Percentiles rank a stretch among this genome's conserved stretches.
Conservation (phyloP, 1,284 basidiomycete species). For the Vanrija humicola region DNA sequence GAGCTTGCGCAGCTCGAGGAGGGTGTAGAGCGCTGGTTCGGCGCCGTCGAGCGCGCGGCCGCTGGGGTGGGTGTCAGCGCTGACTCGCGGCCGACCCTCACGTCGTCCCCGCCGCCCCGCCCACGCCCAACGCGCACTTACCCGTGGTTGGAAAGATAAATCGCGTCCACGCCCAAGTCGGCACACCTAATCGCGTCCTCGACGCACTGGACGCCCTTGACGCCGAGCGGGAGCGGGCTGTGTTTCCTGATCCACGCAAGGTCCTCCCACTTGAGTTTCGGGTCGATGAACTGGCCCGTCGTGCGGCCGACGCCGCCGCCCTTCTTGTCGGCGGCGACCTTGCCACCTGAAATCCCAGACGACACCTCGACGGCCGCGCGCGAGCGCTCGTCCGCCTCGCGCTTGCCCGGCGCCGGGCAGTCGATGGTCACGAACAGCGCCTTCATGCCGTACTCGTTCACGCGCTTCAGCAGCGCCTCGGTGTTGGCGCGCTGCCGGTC, state of each 20-base stretch:
- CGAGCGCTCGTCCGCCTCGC: constrained; percentile 48
- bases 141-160: constrained; percentile 49
- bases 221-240: constrained; percentile 43
- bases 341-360: constrained; percentile 45
- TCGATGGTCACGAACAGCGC: constrained; percentile 50
- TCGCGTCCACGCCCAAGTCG: constrained; percentile 47
- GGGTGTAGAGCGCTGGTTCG: constrained; percentile 48
- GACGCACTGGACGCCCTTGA: constrained; percentile 50
- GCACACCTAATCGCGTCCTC: constrained; percentile 49
- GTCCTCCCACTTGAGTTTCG: constrained; percentile 45
- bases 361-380: constrained; percentile 44
- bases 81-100: too few species aligned
- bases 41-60: constrained; percentile 44
- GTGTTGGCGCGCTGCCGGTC: constrained; percentile 44
- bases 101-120: too few species aligned
- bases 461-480: constrained; percentile 37
- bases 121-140: constrained; percentile 5
- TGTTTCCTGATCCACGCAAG: constrained; percentile 44
- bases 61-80: constrained; percentile 8
- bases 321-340: constrained; percentile 41
- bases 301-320: constrained; percentile 49
- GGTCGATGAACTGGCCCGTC: constrained; percentile 48
- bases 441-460: constrained; percentile 41
- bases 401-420: constrained; percentile 48
- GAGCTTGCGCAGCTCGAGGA: constrained; percentile 47